Evolutionary conservation across 805 yeast genomes (phyloP).

Genomic region (Teunomyces kruisii): DNA sequence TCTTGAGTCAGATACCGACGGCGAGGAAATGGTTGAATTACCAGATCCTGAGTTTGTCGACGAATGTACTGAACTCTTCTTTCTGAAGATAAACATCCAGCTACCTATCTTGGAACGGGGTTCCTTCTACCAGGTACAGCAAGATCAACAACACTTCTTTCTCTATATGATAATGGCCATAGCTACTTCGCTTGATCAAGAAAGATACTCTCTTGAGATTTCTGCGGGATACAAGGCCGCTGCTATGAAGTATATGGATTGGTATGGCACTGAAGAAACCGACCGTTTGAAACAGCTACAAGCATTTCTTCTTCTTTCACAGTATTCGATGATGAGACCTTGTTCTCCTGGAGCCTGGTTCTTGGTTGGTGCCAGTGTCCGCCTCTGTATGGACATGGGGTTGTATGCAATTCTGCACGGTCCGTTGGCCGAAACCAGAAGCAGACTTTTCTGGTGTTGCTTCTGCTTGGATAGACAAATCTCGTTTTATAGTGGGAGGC

Average conservation of each 20-base stretch:
- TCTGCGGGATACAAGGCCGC: background rate
- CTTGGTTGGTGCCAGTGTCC: background rate
- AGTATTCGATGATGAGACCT: constrained; percentile 1
- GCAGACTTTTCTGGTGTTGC: constrained; percentile 1
- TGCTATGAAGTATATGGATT: background rate
- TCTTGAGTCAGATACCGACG: background rate
- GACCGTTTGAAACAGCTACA: background rate
- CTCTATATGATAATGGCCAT: constrained; percentile 1
- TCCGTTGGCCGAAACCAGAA: background rate
- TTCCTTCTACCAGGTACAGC: background rate
- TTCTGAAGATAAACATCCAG: background rate
- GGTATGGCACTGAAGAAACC: background rate
- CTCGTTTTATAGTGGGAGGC: background rate
- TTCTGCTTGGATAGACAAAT: constrained; percentile 1
- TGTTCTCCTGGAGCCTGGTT: constrained; percentile 1
- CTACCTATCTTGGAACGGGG: background rate
- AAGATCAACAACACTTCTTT: background rate
- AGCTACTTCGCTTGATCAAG: background rate
- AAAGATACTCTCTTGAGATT: background rate
- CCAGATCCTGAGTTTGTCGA: background rate
- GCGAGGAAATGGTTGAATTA: background rate
- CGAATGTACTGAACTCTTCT: background rate
- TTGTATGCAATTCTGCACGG: background rate
- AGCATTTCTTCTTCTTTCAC: constrained; percentile 1
- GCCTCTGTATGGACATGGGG: constrained; percentile 1